phyloP scores from a whole-genome alignment of 352 stramenopile species.

The Plasmopara halstedii region DNA sequence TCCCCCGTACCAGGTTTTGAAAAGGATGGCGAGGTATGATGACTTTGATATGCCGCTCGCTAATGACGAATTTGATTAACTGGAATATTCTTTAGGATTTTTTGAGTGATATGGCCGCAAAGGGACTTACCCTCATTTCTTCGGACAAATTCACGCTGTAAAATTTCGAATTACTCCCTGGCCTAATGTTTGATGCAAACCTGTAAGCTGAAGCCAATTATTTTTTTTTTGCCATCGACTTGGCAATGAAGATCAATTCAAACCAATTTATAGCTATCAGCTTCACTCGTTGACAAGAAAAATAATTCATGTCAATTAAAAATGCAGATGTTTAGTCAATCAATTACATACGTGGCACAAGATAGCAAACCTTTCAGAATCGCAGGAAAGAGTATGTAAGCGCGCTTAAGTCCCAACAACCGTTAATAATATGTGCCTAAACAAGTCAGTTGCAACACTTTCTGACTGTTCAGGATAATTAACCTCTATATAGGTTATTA shows the following conservation, averaged over 20 bases:
- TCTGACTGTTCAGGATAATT: background rate
- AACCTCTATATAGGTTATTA: too few species aligned
- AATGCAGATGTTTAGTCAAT: constrained; percentile 3
- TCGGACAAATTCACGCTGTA: constrained; percentile 29
- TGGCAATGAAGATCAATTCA: background rate
- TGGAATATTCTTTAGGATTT: constrained; percentile 45
- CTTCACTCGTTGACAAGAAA: too few species aligned
- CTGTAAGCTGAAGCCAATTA: too few species aligned
- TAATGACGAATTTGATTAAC: background rate
- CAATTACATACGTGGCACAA: constrained; percentile 13
- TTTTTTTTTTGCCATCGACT: background rate
- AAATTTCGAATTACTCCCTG: background rate
- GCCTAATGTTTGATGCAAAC: too few species aligned
- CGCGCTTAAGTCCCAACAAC: constrained; percentile 21
- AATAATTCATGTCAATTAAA: constrained; percentile 1
- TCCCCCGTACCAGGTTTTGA: constrained; percentile 73
- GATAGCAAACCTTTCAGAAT: constrained; percentile 15
- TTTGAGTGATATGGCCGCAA: constrained; percentile 48
- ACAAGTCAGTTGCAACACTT: background rate
- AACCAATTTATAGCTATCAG: too few species aligned
- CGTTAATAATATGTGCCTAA: background rate
- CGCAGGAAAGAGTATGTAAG: constrained; percentile 13
- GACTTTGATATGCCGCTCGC: constrained; percentile 6
- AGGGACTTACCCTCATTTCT: constrained; percentile 55
- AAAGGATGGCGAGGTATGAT: constrained; percentile 43